Evolutionary conservation across 2,329 filamentous ascomycete species (phyloP).

Genomic region (Myriosclerotinia duriaeana): DNA sequence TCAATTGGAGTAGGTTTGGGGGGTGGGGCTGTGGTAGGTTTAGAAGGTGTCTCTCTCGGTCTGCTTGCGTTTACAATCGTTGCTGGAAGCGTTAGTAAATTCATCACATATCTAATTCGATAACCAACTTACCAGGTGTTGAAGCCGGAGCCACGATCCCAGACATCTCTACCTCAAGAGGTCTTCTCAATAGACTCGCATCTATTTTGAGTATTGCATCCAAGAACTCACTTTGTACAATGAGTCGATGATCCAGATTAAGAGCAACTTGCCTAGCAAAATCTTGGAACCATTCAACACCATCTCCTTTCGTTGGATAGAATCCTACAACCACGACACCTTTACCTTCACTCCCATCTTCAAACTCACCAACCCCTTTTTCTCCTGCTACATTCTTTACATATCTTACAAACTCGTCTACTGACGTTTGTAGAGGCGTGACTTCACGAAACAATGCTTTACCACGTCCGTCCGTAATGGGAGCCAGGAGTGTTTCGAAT

Average conservation of each 20-base stretch:
- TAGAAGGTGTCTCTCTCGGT: neutral
- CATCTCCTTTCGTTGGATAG: conserved; percentile 56
- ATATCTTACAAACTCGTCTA: conserved; percentile 75
- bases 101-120: neutral
- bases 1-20: conserved; percentile 16
- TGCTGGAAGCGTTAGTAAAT: conserved; percentile 23
- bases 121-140: conserved; percentile 33
- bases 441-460: conserved; percentile 73
- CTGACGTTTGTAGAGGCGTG: conserved; percentile 59
- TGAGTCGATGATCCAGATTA: conserved; percentile 74
- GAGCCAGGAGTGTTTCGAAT: conserved; percentile 70
- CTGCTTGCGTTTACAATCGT: conserved; percentile 24
- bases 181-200: conserved; percentile 66
- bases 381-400: conserved; percentile 73
- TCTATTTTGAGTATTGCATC: conserved; percentile 85
- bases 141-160: conserved; percentile 35
- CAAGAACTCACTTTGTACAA: conserved; percentile 88
- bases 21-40: neutral
- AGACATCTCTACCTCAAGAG: conserved; percentile 56
- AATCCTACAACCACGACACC: conserved; percentile 80
- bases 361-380: conserved; percentile 66
- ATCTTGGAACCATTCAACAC: conserved; percentile 63
- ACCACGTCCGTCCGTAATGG: conserved; percentile 76
- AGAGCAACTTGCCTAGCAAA: conserved; percentile 70
- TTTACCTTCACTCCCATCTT: conserved; percentile 61